A percentile compares a stretch with the other conserved stretches of the same genome.
phyloP scores from a whole-genome alignment of 1,284 basidiomycete genomes.

The Trametes hirsuta region DNA sequence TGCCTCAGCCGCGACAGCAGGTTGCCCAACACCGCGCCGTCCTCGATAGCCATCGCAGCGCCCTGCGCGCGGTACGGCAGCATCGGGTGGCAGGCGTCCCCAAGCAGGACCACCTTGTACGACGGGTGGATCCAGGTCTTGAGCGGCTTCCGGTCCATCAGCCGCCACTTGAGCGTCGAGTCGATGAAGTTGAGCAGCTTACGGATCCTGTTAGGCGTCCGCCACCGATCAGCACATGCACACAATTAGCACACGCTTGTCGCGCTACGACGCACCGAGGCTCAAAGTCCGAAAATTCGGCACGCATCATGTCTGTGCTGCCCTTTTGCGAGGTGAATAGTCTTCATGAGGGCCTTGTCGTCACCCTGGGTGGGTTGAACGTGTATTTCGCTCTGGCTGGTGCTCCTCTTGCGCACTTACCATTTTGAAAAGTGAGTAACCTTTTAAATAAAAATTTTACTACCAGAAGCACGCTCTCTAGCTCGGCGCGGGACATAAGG shows the following conservation, averaged over 20 bases:
- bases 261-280: slow-evolving; percentile 37
- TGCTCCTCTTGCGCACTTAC: too few relatives aligned
- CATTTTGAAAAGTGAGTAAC: too few relatives aligned
- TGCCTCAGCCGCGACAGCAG: slow-evolving; percentile 53
- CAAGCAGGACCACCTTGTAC: slow-evolving; percentile 43
- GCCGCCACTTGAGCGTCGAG: slow-evolving; percentile 48
- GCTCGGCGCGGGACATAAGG: too few relatives aligned
- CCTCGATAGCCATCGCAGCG: slow-evolving; percentile 71
- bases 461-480: too few relatives aligned
- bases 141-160: slow-evolving; percentile 47
- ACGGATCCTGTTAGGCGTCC: slow-evolving; percentile 35
- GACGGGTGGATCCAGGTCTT: slow-evolving; percentile 44
- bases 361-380: too few relatives aligned
- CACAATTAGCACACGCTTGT: not conserved
- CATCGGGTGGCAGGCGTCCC: slow-evolving; percentile 63
- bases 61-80: slow-evolving; percentile 74
- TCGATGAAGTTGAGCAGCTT: slow-evolving; percentile 44
- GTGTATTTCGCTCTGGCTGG: too few relatives aligned
- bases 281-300: slow-evolving; percentile 48
- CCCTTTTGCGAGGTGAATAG: slow-evolving; percentile 27
- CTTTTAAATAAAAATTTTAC: too few relatives aligned
- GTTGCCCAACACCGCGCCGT: slow-evolving; percentile 63
- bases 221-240: not conserved
- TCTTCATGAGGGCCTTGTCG: too few relatives aligned
- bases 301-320: slow-evolving; percentile 48